phyloP scores from a whole-genome alignment of 2,329 filamentous ascomycete genomes.

The Achaetomium macrosporum region DNA sequence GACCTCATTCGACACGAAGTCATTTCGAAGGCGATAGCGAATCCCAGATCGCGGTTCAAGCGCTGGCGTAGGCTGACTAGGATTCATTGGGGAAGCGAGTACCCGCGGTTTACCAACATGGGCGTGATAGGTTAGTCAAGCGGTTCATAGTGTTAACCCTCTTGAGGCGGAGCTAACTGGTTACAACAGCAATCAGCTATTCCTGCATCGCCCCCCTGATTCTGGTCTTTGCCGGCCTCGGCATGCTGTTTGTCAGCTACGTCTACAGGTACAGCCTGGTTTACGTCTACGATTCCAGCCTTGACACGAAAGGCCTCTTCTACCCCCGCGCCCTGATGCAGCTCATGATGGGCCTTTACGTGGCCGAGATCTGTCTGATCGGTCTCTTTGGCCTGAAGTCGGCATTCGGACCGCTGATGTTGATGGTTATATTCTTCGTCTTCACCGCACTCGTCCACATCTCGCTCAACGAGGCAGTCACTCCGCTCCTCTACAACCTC shows the following conservation, averaged over 20 bases:
- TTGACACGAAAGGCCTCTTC: constrained; percentile 83
- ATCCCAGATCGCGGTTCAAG: constrained; percentile 74
- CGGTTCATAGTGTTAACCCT: no score
- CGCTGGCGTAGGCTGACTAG: constrained; percentile 64
- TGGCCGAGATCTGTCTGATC: constrained; percentile 72
- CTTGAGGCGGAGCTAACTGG: neutral
- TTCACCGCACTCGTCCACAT: constrained; percentile 74
- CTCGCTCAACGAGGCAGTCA: constrained; percentile 61
- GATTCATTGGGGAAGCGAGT: constrained; percentile 70
- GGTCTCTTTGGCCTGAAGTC: constrained; percentile 70
- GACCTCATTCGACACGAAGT: constrained; percentile 42
- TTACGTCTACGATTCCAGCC: constrained; percentile 69
- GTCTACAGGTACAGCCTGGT: constrained; percentile 84
- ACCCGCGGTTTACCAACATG: constrained; percentile 70
- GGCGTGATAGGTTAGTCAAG: constrained; percentile 55
- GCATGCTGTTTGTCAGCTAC: constrained; percentile 72
- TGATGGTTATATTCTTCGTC: constrained; percentile 70
- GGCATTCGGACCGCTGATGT: constrained; percentile 61
- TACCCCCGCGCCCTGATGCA: constrained; percentile 89
- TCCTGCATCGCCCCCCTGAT: constrained; percentile 79
- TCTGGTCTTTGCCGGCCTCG: constrained; percentile 71
- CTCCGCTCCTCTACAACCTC: constrained; percentile 65
- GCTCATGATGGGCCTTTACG: constrained; percentile 72
- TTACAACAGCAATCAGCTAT: constrained; percentile 58
- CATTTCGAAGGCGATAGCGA: constrained; percentile 65